A percentile compares a stretch with the other conserved stretches of the same genome.
phyloP scores from a whole-genome alignment of 345 rosid species.

The Citrus hindsii region DNA sequence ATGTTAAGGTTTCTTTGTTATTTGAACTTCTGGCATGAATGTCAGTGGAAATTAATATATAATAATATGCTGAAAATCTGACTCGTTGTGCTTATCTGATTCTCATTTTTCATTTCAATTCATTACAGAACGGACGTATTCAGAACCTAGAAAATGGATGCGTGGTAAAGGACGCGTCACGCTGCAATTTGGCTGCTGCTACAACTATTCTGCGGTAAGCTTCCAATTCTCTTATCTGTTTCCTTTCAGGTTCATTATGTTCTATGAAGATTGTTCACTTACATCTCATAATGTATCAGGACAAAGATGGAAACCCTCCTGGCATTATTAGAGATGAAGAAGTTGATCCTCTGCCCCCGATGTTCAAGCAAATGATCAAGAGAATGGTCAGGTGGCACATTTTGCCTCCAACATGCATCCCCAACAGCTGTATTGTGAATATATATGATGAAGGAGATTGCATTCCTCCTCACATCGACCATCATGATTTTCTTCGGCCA shows the following conservation, averaged over 20 bases:
- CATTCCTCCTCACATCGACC: conserved; percentile 72
- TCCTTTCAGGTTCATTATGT: too few relatives aligned
- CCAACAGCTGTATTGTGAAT: conserved; percentile 69
- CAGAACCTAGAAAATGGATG: conserved; percentile 70
- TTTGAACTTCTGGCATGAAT: neutral
- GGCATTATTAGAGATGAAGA: conserved; percentile 51
- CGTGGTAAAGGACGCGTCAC: conserved; percentile 74
- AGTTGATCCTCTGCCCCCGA: conserved; percentile 55
- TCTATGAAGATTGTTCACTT: neutral
- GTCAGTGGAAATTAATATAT: neutral
- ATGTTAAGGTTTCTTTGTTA: neutral
- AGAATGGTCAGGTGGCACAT: conserved; percentile 59
- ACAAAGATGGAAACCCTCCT: conserved; percentile 56
- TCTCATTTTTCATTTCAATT: neutral
- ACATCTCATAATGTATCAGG: conserved; percentile 26
- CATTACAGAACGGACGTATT: conserved; percentile 49
- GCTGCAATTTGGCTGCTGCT: conserved; percentile 65
- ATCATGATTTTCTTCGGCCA: conserved; percentile 63
- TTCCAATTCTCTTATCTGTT: neutral
- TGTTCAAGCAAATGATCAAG: conserved; percentile 58
- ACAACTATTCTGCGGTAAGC: conserved; percentile 48
- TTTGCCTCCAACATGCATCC: conserved; percentile 55
- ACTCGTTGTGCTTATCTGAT: neutral
- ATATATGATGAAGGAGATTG: conserved; percentile 70
- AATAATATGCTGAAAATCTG: neutral